A percentile compares a stretch with the other conserved stretches of the same genome.
Evolutionary conservation across 2,329 filamentous ascomycete species (phyloP).

Genomic region (Fusarium udum): DNA sequence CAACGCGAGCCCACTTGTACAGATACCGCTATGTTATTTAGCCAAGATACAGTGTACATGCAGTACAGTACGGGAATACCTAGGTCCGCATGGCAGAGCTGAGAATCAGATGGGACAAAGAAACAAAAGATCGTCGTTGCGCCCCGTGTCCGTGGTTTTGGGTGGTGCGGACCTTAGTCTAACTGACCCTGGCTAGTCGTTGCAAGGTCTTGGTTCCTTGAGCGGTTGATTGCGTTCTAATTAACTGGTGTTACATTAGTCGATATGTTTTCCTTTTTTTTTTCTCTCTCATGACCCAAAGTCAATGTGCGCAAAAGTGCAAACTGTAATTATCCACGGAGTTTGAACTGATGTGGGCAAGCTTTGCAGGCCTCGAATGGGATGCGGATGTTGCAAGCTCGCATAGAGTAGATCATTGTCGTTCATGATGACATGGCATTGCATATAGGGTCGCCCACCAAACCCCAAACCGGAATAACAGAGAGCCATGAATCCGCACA

Average conservation of each 20-base stretch:
- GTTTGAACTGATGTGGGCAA: conserved; percentile 3
- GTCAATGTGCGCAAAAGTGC: not conserved
- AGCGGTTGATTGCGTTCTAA: conserved; percentile 25
- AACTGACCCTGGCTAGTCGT: conserved; percentile 35
- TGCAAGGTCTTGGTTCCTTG: conserved; percentile 29
- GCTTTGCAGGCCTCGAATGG: conserved; percentile 23
- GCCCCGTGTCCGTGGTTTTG: conserved; percentile 44
- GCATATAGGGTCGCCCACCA: conserved; percentile 11
- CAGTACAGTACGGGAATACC: not conserved
- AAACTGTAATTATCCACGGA: not conserved
- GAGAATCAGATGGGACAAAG: conserved; percentile 30
- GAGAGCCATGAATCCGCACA: conserved; percentile 1
- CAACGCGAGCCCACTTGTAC: conserved; percentile 12
- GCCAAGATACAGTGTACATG: conserved; percentile 6
- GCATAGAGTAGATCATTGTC: conserved; percentile 7
- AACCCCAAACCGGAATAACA: conserved; percentile 9
- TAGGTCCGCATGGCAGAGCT: conserved; percentile 10
- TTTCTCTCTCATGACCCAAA: not conserved
- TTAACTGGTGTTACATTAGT: conserved; percentile 20
- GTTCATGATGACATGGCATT: conserved; percentile 37
- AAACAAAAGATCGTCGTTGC: conserved; percentile 41
- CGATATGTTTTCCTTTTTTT: conserved; percentile 5
- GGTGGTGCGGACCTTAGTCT: conserved; percentile 39
- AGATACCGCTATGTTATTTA: conserved; percentile 12
- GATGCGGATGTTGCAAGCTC: conserved; percentile 6